Conservation (phyloP, 495 filamentous ascomycete genomes). For the Aspergillus coremiiformis region DNA sequence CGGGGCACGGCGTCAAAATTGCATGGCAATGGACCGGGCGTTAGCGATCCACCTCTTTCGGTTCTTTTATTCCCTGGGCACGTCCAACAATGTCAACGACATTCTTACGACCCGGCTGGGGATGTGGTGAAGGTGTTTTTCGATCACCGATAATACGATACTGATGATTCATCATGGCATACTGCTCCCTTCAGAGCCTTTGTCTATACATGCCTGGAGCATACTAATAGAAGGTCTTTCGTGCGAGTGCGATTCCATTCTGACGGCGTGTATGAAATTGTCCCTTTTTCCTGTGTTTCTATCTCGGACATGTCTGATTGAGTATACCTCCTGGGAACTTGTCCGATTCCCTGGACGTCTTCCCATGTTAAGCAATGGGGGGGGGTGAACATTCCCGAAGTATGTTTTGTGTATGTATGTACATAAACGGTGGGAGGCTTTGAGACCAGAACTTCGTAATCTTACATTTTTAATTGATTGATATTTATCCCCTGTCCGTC, state of each 20-base stretch:
- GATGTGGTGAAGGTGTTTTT: conserved; percentile 4
- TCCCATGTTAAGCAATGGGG: conserved; percentile 1
- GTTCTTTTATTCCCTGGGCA: conserved; percentile 7
- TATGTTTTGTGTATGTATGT: conserved; percentile 20
- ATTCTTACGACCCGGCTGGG: conserved; percentile 9
- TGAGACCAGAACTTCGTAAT: conserved; percentile 15
- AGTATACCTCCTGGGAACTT: conserved; percentile 31
- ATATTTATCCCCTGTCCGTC: not conserved
- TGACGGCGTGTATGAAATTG: conserved; percentile 19
- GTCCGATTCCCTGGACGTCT: conserved; percentile 18
- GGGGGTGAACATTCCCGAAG: conserved; percentile 2
- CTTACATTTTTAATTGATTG: conserved; percentile 1
- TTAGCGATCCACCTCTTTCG: conserved; percentile 5
- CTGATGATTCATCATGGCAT: conserved; percentile 18
- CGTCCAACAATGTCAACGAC: conserved; percentile 11
- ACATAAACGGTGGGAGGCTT: conserved; percentile 19
- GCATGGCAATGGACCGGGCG: conserved; percentile 15
- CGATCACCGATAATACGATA: conserved; percentile 11
- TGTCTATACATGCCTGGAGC: conserved; percentile 28
- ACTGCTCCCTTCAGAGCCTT: conserved; percentile 1
- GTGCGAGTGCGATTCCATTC: conserved; percentile 8
- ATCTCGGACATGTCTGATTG: conserved; percentile 32
- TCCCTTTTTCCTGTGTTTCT: conserved; percentile 5
- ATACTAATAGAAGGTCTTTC: conserved; percentile 15
- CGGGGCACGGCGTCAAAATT: conserved; percentile 14